Evolutionary conservation across 495 filamentous ascomycete genomes (phyloP).

Genomic region (Echria macrotheca): DNA sequence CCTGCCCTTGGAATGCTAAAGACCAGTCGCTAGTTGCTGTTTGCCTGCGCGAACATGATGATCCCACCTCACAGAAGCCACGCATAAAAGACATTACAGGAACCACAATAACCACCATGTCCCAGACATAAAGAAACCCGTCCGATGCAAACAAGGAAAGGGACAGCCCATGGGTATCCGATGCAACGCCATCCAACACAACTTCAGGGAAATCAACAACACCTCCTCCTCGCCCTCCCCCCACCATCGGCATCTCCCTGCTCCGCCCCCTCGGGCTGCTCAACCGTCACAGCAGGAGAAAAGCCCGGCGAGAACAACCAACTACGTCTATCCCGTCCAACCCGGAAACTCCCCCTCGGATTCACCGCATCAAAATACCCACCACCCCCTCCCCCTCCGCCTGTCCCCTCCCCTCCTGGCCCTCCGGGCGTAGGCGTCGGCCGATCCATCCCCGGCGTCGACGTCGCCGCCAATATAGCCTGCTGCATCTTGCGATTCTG

Average conservation of each 20-base stretch:
- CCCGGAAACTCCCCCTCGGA: constrained; percentile 52
- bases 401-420: constrained; percentile 8
- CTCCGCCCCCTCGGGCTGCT: constrained; percentile 28
- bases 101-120: no score
- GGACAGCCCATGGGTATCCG: no score
- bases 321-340: constrained; percentile 57
- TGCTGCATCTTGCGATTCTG: constrained; percentile 69
- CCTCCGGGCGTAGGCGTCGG: background rate
- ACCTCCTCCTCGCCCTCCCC: constrained; percentile 34
- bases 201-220: constrained; percentile 36
- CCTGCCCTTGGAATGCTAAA: no score
- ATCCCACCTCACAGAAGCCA: no score
- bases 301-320: constrained; percentile 54
- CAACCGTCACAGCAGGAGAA: constrained; percentile 44
- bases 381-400: constrained; percentile 21
- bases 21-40: no score
- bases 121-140: no score
- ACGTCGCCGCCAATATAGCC: constrained; percentile 42
- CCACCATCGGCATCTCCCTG: constrained; percentile 21
- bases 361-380: constrained; percentile 46
- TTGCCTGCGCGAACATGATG: no score
- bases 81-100: no score
- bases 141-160: no score
- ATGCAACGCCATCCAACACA: background rate
- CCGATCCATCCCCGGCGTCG: constrained; percentile 25